Evolutionary conservation across 257 asterid species (phyloP), one percentile per base, ranked within the genome.

Genomic region (Gentiana straminea): DNA sequence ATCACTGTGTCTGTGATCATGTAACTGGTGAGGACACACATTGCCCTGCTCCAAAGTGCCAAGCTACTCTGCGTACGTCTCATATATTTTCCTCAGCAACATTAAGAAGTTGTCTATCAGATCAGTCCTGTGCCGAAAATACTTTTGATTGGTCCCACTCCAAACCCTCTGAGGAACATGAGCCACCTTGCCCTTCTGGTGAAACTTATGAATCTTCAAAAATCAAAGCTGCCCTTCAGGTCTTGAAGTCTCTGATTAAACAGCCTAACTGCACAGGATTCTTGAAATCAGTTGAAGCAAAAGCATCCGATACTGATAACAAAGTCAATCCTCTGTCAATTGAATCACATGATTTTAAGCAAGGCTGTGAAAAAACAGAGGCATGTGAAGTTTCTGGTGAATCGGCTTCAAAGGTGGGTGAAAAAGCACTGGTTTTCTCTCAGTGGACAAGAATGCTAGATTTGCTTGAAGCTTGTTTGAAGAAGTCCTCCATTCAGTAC

Each of bases 371-470:
- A 62, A 69, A 38, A 35, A 54, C 65, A 33, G 68, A 64, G 52
- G 49, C 54, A 62, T 65, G 52, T 35, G 51, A 35, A n/a, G 64
- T 49, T 66, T 60, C 72, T 37, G 66, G 54, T 49, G 64, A 51
- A 59, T 50, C 62, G 38, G 72, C 55, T 7, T 66, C 70, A 52
- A 73, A 57, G 15, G 70, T 52, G 66, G 88, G 95, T 67, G 86
- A 85, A 81, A 92, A 92, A 73, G 94, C 95, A 35, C 86, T 92
- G 54, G 95, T 92, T 62, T 92, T 92, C 77, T 92, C 99, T 36
- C 97, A 88, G 79, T 92, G 99, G 99, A 92, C 99, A 1, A 79
- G 95, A 83, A 92, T 92, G 99, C 71, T 92, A 68, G 95, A 88
- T 79, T 75, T 92, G 77, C 94, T 92, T 58, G 99, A 92, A 78